Base-by-base conservation (phyloP, 805 yeast genomes). In the Candida vartiovaarae region DNA sequence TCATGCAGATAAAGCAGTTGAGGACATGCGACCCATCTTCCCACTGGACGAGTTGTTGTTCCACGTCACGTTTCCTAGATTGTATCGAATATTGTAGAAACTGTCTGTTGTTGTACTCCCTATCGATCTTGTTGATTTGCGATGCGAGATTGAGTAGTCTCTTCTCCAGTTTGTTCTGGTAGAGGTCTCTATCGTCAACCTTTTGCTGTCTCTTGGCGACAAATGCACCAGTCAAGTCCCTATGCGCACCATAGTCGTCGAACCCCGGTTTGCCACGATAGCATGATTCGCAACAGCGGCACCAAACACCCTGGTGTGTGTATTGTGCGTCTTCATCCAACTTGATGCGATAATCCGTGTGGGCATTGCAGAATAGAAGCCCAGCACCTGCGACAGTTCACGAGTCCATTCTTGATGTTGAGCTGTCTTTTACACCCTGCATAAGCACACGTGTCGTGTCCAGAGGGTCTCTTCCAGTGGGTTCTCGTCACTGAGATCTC, bases 301-400 rank as follows among this genome's bases (percentile, higher is more conserved):
- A 66, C 91, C 90, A 83, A n/a, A 68, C 60, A 0, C 93, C 91
- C 0, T 47, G 43, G 0, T 75, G 66, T 45, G 73, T 76, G 47
- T 75, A 74, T 8, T 65, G 51, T 0, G 82, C 78, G 3, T 64
- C 53, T n/a, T 60, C 53, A 47, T 74, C 62, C 15, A 88, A 63
- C 53, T 71, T 75, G 37, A 78, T 70, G 41, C 71, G 67, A 52
- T 69, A 79, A 7, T 65, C 58, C 3, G 88, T 68, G 62, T 89
- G 95, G 28, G 59, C 61, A 46, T 73, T 72, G 59, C 96, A 88
- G 56, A 63, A 86, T 15, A 88, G 59, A 26, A 67, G 56, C 0
- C 96, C 96, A 64, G n/a, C 96, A 89, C 51, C 74, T 75, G 25
- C 91, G 65, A 61, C 96, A 86, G 58, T 87, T 82, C 5, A 77